phyloP scores from a whole-genome alignment of 2,329 filamentous ascomycete species.

The Myotisia sp. region DNA sequence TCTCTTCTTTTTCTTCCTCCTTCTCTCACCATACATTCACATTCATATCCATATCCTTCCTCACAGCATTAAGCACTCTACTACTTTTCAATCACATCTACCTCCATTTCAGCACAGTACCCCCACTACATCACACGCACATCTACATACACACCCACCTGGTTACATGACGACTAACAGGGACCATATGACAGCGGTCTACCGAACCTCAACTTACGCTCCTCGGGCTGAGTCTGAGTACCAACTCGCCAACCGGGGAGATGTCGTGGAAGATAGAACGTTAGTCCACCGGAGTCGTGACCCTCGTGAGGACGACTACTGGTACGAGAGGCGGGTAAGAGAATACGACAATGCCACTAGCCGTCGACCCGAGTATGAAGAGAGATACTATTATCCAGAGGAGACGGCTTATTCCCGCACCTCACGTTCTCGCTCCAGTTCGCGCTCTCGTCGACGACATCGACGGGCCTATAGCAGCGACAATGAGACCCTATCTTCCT shows the following conservation, averaged over 20 bases:
- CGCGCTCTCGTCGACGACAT: conserved; percentile 32
- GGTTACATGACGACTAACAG: not conserved
- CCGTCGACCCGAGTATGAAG: conserved; percentile 25
- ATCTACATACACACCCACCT: too few species aligned
- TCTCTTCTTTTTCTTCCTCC: conserved; percentile 29
- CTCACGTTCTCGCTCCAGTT: conserved; percentile 26
- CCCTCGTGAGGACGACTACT: conserved; percentile 46
- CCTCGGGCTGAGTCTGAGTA: conserved; percentile 43
- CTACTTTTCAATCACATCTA: too few species aligned
- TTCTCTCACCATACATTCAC: too few species aligned
- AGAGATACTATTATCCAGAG: conserved; percentile 33
- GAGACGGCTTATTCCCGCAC: conserved; percentile 26
- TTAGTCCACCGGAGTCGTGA: conserved; percentile 31
- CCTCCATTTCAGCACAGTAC: too few species aligned
- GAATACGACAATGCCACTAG: conserved; percentile 38
- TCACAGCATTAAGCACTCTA: too few species aligned
- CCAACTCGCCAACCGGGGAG: conserved; percentile 41
- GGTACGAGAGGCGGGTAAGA: conserved; percentile 44
- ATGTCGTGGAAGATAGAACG: conserved; percentile 36
- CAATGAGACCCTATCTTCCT: conserved; percentile 47
- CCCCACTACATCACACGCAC: too few species aligned
- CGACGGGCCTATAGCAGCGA: conserved; percentile 41
- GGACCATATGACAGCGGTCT: conserved; percentile 33
- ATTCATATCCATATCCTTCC: too few species aligned
- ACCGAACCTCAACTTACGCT: conserved; percentile 36